Evolutionary conservation across 768 basidiomycete species (phyloP).

Genomic region (Aureoboletus auriporus): DNA sequence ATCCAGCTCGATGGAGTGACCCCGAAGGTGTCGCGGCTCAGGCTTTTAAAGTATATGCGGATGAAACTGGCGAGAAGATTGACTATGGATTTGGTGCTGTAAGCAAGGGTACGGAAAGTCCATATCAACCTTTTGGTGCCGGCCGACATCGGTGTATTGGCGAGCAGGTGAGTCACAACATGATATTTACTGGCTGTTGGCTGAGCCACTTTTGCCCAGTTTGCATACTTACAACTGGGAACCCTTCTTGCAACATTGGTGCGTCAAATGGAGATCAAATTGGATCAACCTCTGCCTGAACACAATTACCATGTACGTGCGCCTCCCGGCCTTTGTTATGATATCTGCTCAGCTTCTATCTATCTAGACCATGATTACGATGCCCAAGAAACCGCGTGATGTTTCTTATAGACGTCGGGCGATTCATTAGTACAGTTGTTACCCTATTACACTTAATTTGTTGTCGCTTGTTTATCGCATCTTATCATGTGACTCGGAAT

Average conservation of each 20-base stretch:
- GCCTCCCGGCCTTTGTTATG: not conserved
- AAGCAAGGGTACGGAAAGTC: conserved; percentile 93
- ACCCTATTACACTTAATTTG: not conserved
- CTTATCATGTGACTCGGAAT: conserved; percentile 8
- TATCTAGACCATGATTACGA: conserved; percentile 86
- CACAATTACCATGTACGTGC: conserved; percentile 86
- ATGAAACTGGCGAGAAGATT: conserved; percentile 80
- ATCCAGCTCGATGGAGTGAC: conserved; percentile 84
- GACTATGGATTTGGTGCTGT: conserved; percentile 97
- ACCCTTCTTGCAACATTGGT: conserved; percentile 77
- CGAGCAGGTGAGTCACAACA: conserved; percentile 55
- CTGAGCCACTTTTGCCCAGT: conserved; percentile 41
- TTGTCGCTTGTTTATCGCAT: not conserved
- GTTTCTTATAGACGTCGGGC: conserved; percentile 66
- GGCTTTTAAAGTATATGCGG: conserved; percentile 71
- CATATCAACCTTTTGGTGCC: conserved; percentile 97
- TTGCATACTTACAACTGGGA: conserved; percentile 92
- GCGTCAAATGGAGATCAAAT: conserved; percentile 67
- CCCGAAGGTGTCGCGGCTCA: conserved; percentile 75
- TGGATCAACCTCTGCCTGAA: conserved; percentile 61
- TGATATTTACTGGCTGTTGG: not conserved
- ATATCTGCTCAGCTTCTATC: conserved; percentile 4
- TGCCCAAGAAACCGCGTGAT: conserved; percentile 68
- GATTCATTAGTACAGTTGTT: conserved; percentile 36
- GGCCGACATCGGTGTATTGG: conserved; percentile 95